Evolutionary conservation across 2,329 filamentous ascomycete species (phyloP).

Genomic region (Aspergillus ustus): DNA sequence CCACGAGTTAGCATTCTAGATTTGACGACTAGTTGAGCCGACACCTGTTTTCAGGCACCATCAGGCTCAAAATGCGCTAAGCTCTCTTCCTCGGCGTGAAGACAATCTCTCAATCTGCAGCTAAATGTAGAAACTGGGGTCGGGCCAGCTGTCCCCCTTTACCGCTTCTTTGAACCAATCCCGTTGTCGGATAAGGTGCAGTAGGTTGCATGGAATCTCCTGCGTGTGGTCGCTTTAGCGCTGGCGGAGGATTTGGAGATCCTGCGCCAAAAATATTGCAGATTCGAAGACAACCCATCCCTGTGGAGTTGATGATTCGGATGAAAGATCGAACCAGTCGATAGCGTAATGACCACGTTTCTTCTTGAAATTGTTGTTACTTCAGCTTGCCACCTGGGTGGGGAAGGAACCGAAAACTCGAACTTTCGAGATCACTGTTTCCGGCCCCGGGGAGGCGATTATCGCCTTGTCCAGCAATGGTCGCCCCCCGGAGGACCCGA

Average conservation of each 20-base stretch:
- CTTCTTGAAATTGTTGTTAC: background rate
- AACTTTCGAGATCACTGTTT: background rate
- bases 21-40: conserved; percentile 21
- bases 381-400: conserved; percentile 10
- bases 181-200: conserved; percentile 10
- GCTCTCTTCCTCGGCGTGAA: background rate
- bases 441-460: background rate
- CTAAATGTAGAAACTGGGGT: conserved; percentile 15
- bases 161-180: conserved; percentile 25
- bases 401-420: conserved; percentile 13
- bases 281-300: background rate
- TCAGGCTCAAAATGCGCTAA: conserved; percentile 1
- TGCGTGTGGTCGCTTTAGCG: conserved; percentile 9
- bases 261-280: conserved; percentile 10
- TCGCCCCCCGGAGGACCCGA: background rate
- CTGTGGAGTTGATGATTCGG: background rate
- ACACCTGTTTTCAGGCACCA: background rate
- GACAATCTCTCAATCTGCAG: conserved; percentile 2
- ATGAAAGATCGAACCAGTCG: no score
- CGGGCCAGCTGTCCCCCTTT: conserved; percentile 23
- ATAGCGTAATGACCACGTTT: background rate
- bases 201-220: conserved; percentile 12
- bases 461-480: background rate
- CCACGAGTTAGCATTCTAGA: conserved; percentile 42
- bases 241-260: conserved; percentile 2